A percentile compares a stretch with the other conserved stretches of the same genome.
phyloP scores from a whole-genome alignment of 169 alveolate species.

The Plasmodium sp. region DNA sequence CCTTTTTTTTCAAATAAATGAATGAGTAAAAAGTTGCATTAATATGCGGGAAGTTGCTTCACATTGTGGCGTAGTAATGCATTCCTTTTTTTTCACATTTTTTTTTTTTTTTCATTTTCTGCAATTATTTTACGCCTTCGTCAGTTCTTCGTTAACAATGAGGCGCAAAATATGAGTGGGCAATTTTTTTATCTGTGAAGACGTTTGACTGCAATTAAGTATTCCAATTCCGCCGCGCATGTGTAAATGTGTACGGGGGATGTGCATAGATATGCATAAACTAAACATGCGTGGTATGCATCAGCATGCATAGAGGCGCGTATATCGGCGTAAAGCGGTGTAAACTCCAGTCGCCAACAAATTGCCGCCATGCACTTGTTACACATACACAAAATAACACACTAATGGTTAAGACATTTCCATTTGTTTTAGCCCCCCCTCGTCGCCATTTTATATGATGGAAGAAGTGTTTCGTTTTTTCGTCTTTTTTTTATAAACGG shows the following conservation, averaged over 20 bases:
- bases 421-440: conserved; percentile 11
- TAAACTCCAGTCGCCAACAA: not conserved
- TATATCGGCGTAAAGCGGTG: not conserved
- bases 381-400: not conserved
- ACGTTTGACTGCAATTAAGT: conserved; percentile 11
- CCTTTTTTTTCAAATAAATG: not conserved
- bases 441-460: conserved; percentile 22
- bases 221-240: not conserved
- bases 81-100: not conserved
- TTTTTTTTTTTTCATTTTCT: not conserved
- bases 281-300: not conserved
- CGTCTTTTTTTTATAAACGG: conserved; percentile 27
- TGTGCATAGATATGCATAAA: conserved; percentile 9
- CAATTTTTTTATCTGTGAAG: not conserved
- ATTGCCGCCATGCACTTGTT: not conserved
- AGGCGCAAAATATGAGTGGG: not conserved
- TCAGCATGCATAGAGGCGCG: not conserved
- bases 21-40: not conserved
- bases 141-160: not conserved
- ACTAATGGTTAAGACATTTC: conserved; percentile 30
- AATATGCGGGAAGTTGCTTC: not conserved
- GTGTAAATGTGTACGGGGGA: not conserved
- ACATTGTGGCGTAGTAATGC: conserved; percentile 2
- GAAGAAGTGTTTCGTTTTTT: conserved; percentile 44
- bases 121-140: not conserved